Evolutionary conservation across 352 stramenopile species (phyloP).

Genomic region (Phytophthora parvispora): DNA sequence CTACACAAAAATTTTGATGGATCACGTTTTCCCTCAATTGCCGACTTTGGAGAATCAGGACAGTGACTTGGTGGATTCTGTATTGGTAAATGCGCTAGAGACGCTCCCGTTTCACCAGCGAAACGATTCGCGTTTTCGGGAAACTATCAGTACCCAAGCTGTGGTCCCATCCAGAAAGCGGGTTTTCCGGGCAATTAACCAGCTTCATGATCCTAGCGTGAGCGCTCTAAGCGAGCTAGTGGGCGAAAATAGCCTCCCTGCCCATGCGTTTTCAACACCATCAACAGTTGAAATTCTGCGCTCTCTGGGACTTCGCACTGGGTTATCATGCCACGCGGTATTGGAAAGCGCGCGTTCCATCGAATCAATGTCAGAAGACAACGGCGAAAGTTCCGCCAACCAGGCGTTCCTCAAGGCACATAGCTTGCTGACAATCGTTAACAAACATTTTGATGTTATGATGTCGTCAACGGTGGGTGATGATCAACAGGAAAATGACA

Average conservation of each 20-base stretch:
- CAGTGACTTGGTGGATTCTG: conserved; percentile 50
- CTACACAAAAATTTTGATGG: conserved; percentile 62
- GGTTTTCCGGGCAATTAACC: conserved; percentile 52
- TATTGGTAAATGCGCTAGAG: conserved; percentile 60
- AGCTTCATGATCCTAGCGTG: conserved; percentile 81
- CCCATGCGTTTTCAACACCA: conserved; percentile 51
- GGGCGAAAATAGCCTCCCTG: conserved; percentile 73
- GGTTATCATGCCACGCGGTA: conserved; percentile 76
- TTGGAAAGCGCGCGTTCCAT: conserved; percentile 76
- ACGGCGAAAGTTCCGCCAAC: conserved; percentile 14
- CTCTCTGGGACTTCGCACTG: conserved; percentile 63
- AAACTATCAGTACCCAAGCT: conserved; percentile 42
- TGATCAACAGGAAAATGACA: conserved; percentile 12
- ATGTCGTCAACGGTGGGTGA: conserved; percentile 22
- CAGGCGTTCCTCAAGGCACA: conserved; percentile 51
- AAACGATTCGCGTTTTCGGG: conserved; percentile 58
- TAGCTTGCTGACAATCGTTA: conserved; percentile 77
- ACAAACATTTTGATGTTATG: conserved; percentile 83
- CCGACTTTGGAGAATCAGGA: conserved; percentile 39
- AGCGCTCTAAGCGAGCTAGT: conserved; percentile 73
- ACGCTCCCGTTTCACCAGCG: conserved; percentile 64
- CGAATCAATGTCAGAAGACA: conserved; percentile 54
- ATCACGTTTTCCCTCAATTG: conserved; percentile 72
- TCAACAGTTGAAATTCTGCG: conserved; percentile 65
- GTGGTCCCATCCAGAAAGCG: conserved; percentile 72